Evolutionary conservation across 1,284 basidiomycete genomes (phyloP).

Genomic region (Ganoderma lingzhi): DNA sequence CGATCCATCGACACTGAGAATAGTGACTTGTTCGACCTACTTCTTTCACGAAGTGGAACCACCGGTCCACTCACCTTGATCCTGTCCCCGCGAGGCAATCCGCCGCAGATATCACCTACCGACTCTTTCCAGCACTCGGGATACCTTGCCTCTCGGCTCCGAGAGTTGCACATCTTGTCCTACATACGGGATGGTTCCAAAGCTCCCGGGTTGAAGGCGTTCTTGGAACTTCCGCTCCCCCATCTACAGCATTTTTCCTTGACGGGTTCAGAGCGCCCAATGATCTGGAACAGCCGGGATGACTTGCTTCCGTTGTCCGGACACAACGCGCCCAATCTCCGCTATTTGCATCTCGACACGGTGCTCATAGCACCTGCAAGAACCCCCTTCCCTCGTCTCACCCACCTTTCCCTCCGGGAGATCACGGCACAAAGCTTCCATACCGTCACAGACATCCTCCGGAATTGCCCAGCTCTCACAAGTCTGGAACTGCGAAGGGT

Average conservation of each 20-base stretch:
- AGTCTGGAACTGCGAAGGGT: neutral
- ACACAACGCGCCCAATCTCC: neutral
- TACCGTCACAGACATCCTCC: neutral
- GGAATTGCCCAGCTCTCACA: neutral
- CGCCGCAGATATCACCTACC: neutral
- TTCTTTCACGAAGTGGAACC: neutral
- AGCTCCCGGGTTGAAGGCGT: neutral
- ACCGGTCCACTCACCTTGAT: neutral
- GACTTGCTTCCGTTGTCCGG: neutral
- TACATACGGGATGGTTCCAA: neutral
- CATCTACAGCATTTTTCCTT: neutral
- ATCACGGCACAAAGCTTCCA: neutral
- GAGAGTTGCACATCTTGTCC: neutral
- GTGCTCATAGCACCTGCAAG: neutral
- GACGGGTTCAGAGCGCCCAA: neutral
- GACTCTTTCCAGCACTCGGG: neutral
- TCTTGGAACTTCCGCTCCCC: neutral
- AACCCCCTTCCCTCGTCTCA: neutral
- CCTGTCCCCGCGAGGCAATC: neutral
- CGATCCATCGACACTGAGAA: neutral
- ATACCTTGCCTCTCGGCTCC: neutral
- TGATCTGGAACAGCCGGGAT: neutral
- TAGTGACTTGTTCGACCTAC: neutral
- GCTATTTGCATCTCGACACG: neutral
- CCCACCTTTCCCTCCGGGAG: neutral